Evolutionary conservation across 1,284 basidiomycete genomes (phyloP).

Genomic region (Mycosarcoma mackinlayi): DNA sequence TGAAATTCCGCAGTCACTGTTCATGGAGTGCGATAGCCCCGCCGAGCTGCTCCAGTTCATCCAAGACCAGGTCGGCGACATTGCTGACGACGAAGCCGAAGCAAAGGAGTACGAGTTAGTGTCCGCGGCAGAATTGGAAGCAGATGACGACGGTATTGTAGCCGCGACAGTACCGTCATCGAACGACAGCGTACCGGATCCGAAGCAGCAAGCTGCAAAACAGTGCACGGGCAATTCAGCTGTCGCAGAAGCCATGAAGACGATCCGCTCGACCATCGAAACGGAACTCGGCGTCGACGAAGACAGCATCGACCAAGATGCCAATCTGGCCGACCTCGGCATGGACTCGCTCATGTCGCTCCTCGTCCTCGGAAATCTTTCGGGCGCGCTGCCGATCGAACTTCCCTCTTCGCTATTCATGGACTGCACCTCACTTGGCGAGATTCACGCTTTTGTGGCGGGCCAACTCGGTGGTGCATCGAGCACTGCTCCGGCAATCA

Average conservation of each 20-base stretch:
- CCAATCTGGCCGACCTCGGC: constrained; percentile 45
- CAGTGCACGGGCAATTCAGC: constrained; percentile 3
- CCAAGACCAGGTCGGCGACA: constrained; percentile 19
- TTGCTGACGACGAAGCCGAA: neutral
- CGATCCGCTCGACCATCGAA: constrained; percentile 31
- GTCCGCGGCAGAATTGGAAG: no score
- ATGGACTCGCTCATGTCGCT: constrained; percentile 56
- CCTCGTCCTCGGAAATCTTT: constrained; percentile 43
- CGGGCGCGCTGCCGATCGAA: constrained; percentile 27
- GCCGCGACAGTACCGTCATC: neutral
- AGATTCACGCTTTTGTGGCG: constrained; percentile 19
- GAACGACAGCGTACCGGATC: neutral
- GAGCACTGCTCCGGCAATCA: neutral
- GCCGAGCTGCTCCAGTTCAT: constrained; percentile 40
- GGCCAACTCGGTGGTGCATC: constrained; percentile 2
- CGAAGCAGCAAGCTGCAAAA: neutral
- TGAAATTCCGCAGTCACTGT: constrained; percentile 42
- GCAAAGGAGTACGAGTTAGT: no score
- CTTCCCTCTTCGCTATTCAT: constrained; percentile 48
- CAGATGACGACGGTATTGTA: no score
- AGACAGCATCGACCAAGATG: constrained; percentile 22
- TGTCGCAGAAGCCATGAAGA: constrained; percentile 13
- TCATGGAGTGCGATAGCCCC: constrained; percentile 43
- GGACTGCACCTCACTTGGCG: constrained; percentile 33
- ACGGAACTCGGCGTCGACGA: constrained; percentile 42